Evolutionary conservation across 208 protist genomes (phyloP).

Genomic region (Trypanosoma grayi): DNA sequence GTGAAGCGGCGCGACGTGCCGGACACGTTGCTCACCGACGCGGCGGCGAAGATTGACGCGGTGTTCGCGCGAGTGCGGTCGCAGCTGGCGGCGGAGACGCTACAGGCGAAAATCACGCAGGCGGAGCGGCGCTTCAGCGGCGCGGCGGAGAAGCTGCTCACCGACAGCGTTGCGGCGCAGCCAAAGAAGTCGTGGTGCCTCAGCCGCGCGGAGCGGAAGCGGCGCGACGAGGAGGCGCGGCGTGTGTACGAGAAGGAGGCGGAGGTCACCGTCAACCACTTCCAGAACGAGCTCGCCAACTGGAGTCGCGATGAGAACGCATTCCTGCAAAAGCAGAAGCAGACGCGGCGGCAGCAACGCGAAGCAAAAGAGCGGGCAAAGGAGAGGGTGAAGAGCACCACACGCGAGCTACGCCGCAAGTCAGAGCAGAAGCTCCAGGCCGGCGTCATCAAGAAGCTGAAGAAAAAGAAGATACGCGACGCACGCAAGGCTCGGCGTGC

Average conservation of each 20-base stretch:
- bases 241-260: slow-evolving; percentile 82
- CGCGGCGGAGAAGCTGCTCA: slow-evolving; percentile 23
- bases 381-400: slow-evolving; percentile 54
- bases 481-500: slow-evolving; percentile 61
- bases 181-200: slow-evolving; percentile 76
- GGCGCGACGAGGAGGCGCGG: slow-evolving; percentile 64
- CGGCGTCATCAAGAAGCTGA: slow-evolving; percentile 83
- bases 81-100: slow-evolving; percentile 68
- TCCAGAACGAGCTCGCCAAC: slow-evolving; percentile 76
- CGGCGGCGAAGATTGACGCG: slow-evolving; percentile 33
- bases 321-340: slow-evolving; percentile 53
- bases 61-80: slow-evolving; percentile 55
- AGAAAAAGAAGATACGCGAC: slow-evolving; percentile 79
- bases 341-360: slow-evolving; percentile 42
- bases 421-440: slow-evolving; percentile 75
- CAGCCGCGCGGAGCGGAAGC: slow-evolving; percentile 61
- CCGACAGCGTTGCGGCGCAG: slow-evolving; percentile 31
- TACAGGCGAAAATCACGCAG: slow-evolving; percentile 64
- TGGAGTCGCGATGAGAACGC: slow-evolving; percentile 63
- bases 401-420: slow-evolving; percentile 66
- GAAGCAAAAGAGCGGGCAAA: slow-evolving; percentile 49
- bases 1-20: slow-evolving; percentile 81
- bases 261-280: slow-evolving; percentile 79
- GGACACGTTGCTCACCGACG: slow-evolving; percentile 41
- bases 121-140: slow-evolving; percentile 77